Base-by-base conservation (phyloP, 2,329 filamentous ascomycete species). In the Bipolaris bicolor region DNA sequence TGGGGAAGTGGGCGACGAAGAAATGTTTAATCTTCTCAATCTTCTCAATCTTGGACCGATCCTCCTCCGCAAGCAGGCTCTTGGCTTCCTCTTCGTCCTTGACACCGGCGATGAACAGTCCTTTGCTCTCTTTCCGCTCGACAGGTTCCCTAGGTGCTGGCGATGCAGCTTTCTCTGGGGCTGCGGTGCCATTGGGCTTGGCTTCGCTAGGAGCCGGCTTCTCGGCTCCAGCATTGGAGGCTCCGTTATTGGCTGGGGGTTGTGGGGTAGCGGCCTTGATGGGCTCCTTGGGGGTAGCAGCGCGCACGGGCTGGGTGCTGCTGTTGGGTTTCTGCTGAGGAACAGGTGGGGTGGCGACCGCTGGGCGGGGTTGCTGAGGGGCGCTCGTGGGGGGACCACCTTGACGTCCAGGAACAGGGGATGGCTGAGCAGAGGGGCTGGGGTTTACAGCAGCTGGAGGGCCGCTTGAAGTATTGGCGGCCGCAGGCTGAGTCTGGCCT, bases 71-170 rank as follows among this genome's bases (percentile, higher is more conserved):
- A 73, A 99, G 94, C 22, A 97, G 82, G 33, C 91, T 88, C 55
- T 89, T 88, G 36, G 91, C 89, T 59, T 93, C 90, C 31, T 97
- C 91, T 64, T 94, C 91, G 52, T 86, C 90, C 68, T 88, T 90
- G 20, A 93, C 88, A 70, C 93, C 93, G 80, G 90, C 91, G 59
- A 99, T 88, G 77, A 97, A 99, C 18, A 99, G 85, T 47, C 91
- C 94, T 69, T 92, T 89, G 66, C 89, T 91, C 70, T 92, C 85
- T 70, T 80, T 79, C 58, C 78, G 77, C 64, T 77, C 84, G 16
- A 83, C 79, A 43, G 82, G 72, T 73, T 90, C 89, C 1, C 78
- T 77, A 47, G 82, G 81, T 15, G 76, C 70, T 16, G 69, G 70
- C 1, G 73, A 72, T 22, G 65, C 73, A 49, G 63, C 71, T 65